A percentile compares a stretch with the other conserved stretches of the same genome.
These are phyloP conservation scores for Ophiorrhiza pumila DNA, from an alignment of 257 asterid species.

Conservation along the genomic window DNA sequence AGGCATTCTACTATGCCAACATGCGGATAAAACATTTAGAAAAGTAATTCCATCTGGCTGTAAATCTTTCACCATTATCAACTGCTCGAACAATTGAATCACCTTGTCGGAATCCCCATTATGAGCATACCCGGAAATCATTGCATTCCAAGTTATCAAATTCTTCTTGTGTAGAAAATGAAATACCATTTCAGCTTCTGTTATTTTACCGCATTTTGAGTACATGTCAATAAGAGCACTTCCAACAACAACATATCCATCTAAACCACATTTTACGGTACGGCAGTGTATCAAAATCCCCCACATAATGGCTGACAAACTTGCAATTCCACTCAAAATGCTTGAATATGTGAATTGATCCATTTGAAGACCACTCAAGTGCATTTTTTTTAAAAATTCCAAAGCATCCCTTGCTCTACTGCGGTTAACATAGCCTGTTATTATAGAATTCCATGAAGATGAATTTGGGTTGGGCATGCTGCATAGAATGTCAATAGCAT, in stretches of 20 bases:
- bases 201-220: conserved; percentile 64
- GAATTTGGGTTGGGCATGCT: conserved; percentile 61
- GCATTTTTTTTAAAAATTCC: conserved; percentile 57
- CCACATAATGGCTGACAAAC: conserved; percentile 43
- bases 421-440: conserved; percentile 67
- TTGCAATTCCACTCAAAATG: conserved; percentile 63
- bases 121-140: conserved; percentile 71
- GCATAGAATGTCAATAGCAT: conserved; percentile 44
- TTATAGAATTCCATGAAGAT: conserved; percentile 82
- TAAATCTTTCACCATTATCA: conserved; percentile 33
- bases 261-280: conserved; percentile 50
- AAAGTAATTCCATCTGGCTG: conserved; percentile 68
- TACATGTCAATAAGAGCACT: conserved; percentile 80
- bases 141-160: conserved; percentile 69
- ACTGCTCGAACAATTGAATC: conserved; percentile 44
- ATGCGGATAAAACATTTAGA: conserved; percentile 61
- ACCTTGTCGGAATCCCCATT: conserved; percentile 47
- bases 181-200: conserved; percentile 44
- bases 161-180: conserved; percentile 49
- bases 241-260: conserved; percentile 57
- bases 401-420: conserved; percentile 49
- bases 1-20: conserved; percentile 52
- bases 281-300: conserved; percentile 60
- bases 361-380: conserved; percentile 32
- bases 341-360: conserved; percentile 81